phyloP scores from a whole-genome alignment of 2,329 filamentous ascomycete genomes.

The Claviceps sp. region DNA sequence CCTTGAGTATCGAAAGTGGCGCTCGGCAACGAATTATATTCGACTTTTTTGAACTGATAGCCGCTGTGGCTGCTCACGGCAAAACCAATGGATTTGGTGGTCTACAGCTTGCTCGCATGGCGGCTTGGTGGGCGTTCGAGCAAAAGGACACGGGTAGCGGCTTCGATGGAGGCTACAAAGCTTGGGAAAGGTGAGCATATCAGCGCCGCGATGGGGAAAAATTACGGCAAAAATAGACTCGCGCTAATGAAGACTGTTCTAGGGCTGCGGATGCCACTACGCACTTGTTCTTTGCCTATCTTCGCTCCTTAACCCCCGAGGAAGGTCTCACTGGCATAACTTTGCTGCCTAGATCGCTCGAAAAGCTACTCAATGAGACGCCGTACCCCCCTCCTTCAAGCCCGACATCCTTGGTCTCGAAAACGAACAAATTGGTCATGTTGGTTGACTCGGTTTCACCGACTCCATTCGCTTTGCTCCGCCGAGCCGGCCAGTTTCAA shows the following conservation, averaged over 20 bases:
- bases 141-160: slow-evolving; percentile 76
- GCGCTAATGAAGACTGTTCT: slow-evolving; percentile 2
- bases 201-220: background rate
- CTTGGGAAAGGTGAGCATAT: slow-evolving; percentile 52
- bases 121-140: slow-evolving; percentile 98
- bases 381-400: slow-evolving; percentile 82
- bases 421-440: slow-evolving; percentile 87
- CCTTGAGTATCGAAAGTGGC: slow-evolving; percentile 79
- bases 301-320: slow-evolving; percentile 80
- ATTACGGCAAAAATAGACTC: background rate
- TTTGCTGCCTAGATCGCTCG: slow-evolving; percentile 75
- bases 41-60: slow-evolving; percentile 88
- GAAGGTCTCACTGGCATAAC: slow-evolving; percentile 67
- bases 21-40: slow-evolving; percentile 81
- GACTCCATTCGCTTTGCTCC: slow-evolving; percentile 80
- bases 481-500: slow-evolving; percentile 87
- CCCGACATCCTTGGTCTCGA: slow-evolving; percentile 62
- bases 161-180: slow-evolving; percentile 87
- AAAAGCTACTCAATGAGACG: slow-evolving; percentile 80
- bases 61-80: slow-evolving; percentile 81
- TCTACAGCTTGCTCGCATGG: slow-evolving; percentile 85
- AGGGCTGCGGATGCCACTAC: slow-evolving; percentile 92
- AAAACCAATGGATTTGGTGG: slow-evolving; percentile 90
- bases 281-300: slow-evolving; percentile 95
- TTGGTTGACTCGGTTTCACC: slow-evolving; percentile 91